A percentile compares a stretch with the other conserved stretches of the same genome.
phyloP scores from a whole-genome alignment of 805 yeast species.

The Ogataea paraovalis region DNA sequence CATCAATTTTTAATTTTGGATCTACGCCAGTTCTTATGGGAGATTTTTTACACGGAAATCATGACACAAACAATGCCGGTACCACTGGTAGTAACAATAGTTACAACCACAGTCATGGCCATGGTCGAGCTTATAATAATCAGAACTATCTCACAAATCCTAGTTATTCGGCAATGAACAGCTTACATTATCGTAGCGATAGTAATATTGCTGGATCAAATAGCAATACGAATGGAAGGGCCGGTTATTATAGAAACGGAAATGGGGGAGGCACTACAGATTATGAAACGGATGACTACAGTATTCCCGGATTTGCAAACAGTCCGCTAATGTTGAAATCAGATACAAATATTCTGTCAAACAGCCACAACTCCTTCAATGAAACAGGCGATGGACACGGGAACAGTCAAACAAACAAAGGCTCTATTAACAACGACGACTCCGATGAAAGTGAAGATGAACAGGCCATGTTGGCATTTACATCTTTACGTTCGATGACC shows the following conservation, averaged over 20 bases:
- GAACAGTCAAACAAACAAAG: neutral
- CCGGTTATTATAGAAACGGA: neutral
- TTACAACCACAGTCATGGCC: neutral
- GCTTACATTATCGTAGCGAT: neutral
- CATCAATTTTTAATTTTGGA: slow-evolving; percentile 29
- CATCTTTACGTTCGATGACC: slow-evolving; percentile 32
- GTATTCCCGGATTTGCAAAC: neutral
- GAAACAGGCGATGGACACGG: neutral
- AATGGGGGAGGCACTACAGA: neutral
- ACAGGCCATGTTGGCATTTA: slow-evolving; percentile 27
- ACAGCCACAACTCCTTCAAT: neutral
- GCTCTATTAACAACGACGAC: slow-evolving; percentile 5
- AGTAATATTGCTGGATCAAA: neutral
- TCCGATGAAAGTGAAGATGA: slow-evolving; percentile 28
- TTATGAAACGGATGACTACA: neutral
- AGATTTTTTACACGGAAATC: slow-evolving; percentile 8
- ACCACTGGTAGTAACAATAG: neutral
- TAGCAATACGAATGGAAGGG: neutral
- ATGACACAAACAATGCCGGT: slow-evolving; percentile 7
- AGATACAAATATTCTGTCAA: neutral
- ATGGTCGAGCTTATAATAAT: neutral
- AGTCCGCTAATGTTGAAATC: neutral
- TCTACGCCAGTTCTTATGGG: slow-evolving; percentile 11
- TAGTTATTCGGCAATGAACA: neutral
- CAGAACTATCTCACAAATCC: neutral